A percentile compares a stretch with the other conserved stretches of the same genome.
These are phyloP conservation scores for Linaria vulgaris DNA, from an alignment of 257 asterid species.

Conservation along the genomic window DNA sequence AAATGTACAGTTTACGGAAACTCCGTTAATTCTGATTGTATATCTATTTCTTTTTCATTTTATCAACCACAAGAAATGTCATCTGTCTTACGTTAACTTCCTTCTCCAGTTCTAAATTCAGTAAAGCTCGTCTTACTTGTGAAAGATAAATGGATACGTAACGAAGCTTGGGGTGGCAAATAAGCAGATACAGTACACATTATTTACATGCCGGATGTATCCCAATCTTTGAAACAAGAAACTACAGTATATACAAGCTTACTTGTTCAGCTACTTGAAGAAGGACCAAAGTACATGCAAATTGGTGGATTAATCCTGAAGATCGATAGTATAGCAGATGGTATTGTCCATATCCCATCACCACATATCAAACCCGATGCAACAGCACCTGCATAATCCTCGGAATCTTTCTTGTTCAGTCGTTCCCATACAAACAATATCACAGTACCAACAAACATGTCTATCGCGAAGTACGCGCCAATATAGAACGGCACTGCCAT, in stretches of 20 bases:
- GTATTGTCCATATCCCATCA: constrained; percentile 94
- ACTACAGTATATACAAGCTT: constrained; percentile 1
- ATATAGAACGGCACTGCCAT: constrained; percentile 94
- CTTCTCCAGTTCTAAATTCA: too few relatives aligned
- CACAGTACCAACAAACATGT: constrained; percentile 91
- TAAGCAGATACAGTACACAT: constrained; percentile 1
- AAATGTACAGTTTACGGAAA: too few relatives aligned
- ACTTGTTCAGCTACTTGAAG: constrained; percentile 51
- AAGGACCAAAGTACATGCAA: constrained; percentile 86
- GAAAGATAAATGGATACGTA: constrained; percentile 5
- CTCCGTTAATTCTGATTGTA: too few relatives aligned
- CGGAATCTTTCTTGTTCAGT: constrained; percentile 64
- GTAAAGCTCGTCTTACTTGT: too few relatives aligned
- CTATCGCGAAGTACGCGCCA: constrained; percentile 94
- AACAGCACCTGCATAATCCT: constrained; percentile 83
- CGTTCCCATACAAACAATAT: constrained; percentile 83
- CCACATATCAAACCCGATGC: constrained; percentile 96
- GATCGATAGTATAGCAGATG: constrained; percentile 88
- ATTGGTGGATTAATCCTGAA: constrained; percentile 91
- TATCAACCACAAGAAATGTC: too few relatives aligned
- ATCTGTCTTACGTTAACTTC: too few relatives aligned
- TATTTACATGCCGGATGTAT: constrained; percentile 29
- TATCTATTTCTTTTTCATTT: too few relatives aligned
- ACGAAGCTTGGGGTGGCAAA: background rate
- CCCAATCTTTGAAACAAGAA: background rate